These are phyloP conservation scores for Trichoderma sp. DNA, from an alignment of 2,329 filamentous ascomycete genomes.

Conservation along the genomic window DNA sequence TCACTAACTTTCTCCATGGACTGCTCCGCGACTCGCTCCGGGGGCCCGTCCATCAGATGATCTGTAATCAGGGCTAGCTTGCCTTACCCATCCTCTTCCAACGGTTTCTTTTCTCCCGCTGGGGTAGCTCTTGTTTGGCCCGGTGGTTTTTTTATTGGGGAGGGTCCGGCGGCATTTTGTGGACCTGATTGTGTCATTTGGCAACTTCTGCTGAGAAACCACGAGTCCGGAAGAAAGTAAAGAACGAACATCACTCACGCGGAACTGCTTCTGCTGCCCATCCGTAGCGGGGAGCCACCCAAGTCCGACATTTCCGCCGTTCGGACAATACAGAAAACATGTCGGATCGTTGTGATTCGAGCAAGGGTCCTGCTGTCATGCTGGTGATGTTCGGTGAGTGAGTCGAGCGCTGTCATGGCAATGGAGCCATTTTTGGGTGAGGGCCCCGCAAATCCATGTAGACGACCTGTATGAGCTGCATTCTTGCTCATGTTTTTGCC, in stretches of 20 bases:
- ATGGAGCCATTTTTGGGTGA: constrained; percentile 6
- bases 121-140: constrained; percentile 7
- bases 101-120: constrained; percentile 6
- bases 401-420: constrained; percentile 4
- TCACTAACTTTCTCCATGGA: background rate
- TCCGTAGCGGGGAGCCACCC: background rate
- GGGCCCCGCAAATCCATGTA: background rate
- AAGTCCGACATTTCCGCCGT: background rate
- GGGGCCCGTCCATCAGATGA: constrained; percentile 7
- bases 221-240: background rate
- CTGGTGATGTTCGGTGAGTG: constrained; percentile 4
- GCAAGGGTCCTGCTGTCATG: background rate
- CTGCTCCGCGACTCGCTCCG: background rate
- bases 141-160: background rate
- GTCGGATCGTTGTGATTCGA: background rate
- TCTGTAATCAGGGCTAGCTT: constrained; percentile 13
- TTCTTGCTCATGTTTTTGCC: background rate
- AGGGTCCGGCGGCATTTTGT: background rate
- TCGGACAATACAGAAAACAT: background rate
- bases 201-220: background rate
- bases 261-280: constrained; percentile 3
- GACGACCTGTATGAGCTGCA: background rate
- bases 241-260: background rate
- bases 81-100: constrained; percentile 2
- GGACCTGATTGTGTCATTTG: constrained; percentile 11